Evolutionary conservation across 768 basidiomycete genomes (phyloP), one percentile per base, ranked within the genome.

Genomic region (Aureoboletus auriporus): DNA sequence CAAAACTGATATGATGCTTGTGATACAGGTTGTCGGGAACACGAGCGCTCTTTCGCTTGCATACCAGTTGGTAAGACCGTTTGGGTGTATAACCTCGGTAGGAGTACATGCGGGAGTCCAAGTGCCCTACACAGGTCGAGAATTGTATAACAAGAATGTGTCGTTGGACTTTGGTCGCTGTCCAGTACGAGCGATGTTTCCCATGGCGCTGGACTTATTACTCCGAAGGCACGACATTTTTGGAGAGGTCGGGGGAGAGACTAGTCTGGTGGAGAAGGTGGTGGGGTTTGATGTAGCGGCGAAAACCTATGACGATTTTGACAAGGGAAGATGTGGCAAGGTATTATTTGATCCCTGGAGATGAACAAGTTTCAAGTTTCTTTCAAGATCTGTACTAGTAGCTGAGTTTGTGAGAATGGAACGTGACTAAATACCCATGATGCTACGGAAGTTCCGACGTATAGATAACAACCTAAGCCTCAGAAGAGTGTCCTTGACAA

Each of bases 131-230:
- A 79, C 75, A 10, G 75, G 77, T 17, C 59, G 61, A 6, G 71
- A 83, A 37, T 60, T 83, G 47, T 91, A 90, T 65, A 71, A 83
- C 71, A 87, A 88, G 68, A 91, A 90, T 63, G 75, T 89, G 7
- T 86, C 84, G 1, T 71, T 89, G 23, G 83, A 88, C 57, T 91
- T 90, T 61, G 89, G 89, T 8, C 79, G 88, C 8, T 90, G 88
- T 55, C 89, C 87, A 13, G 86, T 87, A 5, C 79, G 84, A 12
- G 80, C 87, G 1, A 80, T 89, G 77, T 82, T 90, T 56, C 83
- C 84, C 9, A 64, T 77, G 48, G 89, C 87, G 2, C 74, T 86
- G 35, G 82, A 82, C 55, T 64, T 91, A 27, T 67, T 92, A 28
- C 71, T 84, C 39, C 80, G 82, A 57, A 71, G 83, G 29, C 84